phyloP scores from a whole-genome alignment of 495 filamentous ascomycete species.

The Peziza echinospora region DNA sequence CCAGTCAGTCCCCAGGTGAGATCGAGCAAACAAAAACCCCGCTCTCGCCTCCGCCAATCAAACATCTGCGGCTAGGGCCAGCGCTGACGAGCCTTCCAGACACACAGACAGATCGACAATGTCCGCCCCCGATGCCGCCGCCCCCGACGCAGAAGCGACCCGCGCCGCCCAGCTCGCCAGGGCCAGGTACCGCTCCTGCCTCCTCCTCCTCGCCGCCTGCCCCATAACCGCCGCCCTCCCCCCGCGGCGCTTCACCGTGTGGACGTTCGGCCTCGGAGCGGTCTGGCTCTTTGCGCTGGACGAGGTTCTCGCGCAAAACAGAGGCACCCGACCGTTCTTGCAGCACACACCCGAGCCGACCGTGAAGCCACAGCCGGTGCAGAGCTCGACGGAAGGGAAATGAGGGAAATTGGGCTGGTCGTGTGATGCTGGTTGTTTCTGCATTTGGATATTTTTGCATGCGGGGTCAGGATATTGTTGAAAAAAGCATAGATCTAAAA shows the following conservation, averaged over 20 bases:
- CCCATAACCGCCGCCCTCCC: slow-evolving; percentile 55
- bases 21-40: too few species aligned
- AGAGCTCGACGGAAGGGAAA: too few species aligned
- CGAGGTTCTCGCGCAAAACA: slow-evolving; percentile 25
- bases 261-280: slow-evolving; percentile 37
- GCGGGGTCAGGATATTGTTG: too few species aligned
- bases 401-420: too few species aligned
- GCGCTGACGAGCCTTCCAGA: too few species aligned
- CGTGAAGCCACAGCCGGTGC: too few species aligned
- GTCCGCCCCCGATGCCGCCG: background rate
- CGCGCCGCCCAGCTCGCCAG: background rate
- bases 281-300: slow-evolving; percentile 42
- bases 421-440: too few species aligned
- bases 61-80: too few species aligned
- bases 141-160: background rate
- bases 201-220: slow-evolving; percentile 41
- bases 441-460: too few species aligned
- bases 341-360: background rate
- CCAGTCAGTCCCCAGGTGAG: too few species aligned
- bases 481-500: too few species aligned
- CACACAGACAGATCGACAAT: background rate
- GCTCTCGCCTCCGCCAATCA: too few species aligned
- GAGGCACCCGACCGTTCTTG: background rate
- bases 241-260: slow-evolving; percentile 53
- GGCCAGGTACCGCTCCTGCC: slow-evolving; percentile 33